Evolutionary conservation across 768 basidiomycete species (phyloP), one percentile per base, ranked within the genome.

Genomic region (Terana coerulea): DNA sequence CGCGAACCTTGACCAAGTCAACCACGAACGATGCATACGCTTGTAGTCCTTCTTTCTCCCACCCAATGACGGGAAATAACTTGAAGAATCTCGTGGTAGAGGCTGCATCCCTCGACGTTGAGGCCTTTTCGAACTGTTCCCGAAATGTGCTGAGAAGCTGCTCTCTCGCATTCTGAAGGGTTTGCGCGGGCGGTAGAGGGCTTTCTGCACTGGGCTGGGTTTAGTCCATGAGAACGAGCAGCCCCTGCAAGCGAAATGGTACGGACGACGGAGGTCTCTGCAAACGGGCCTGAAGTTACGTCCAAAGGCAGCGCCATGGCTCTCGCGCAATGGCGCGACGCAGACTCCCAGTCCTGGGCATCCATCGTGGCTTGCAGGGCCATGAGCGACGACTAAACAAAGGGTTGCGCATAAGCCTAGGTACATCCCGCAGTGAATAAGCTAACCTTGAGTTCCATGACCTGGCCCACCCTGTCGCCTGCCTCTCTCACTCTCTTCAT

Each of bases 61-160:
- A 97, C 5, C 92, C 93, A 47, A 99, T 94, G 3, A 85, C 84
- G 3, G 97, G 97, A 67, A 98, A 99, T 2, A 99, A 75, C 67
- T 98, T 94, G 78, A 99, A 99, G 71, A 90, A 98, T 11, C 97
- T 84, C 59, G 86, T 94, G 1, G 90, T 94, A 0, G 86, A 84
- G 12, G 84, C 84, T 22, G 93, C 86, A 69, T 98, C 92, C 24
- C 90, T 80, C 12, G 81, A 78, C 19, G 74, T 75, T 4, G 92
- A 91, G 1, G 95, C 97, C 49, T 83, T 75, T 36, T 84, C 79
- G 63, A 99, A 99, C 45, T 87, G 80, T n/a, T 72, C 72, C 28
- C 76, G 77, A 69, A 98, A 98, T 30, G 88, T 80, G 10, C 75
- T 68, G 10, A 98, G 75, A 6, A 99, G 80, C 29, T 78, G 73